phyloP scores from a whole-genome alignment of 768 basidiomycete genomes.

The Pisolithus sp. region DNA sequence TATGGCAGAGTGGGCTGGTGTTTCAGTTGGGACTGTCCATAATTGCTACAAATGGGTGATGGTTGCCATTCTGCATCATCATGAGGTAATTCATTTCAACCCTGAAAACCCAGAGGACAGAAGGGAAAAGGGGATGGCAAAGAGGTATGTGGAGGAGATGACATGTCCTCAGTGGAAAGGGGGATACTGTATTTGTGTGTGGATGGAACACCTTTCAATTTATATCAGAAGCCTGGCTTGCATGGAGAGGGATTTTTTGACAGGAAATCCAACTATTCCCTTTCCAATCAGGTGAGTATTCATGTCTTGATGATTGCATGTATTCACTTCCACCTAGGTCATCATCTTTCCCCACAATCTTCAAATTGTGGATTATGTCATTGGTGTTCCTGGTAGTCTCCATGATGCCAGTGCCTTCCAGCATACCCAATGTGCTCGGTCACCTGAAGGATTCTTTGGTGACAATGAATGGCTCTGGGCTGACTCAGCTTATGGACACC shows the following conservation, averaged over 20 bases:
- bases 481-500: slow-evolving; percentile 3
- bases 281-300: slow-evolving; percentile 11
- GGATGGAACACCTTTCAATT: background rate
- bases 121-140: slow-evolving; percentile 1
- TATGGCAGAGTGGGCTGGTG: slow-evolving; percentile 1
- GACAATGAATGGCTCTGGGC: slow-evolving; percentile 10
- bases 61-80: slow-evolving; percentile 1
- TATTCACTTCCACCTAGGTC: background rate
- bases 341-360: slow-evolving; percentile 7
- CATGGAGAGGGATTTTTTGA: slow-evolving; percentile 13
- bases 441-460: background rate
- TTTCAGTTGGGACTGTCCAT: slow-evolving; percentile 3
- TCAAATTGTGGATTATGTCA: slow-evolving; percentile 6
- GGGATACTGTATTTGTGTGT: slow-evolving; percentile 4
- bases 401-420: slow-evolving; percentile 6
- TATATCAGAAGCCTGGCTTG: slow-evolving; percentile 4
- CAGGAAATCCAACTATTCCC: slow-evolving; percentile 15
- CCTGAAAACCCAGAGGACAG: background rate
- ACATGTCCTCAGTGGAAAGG: slow-evolving; percentile 1
- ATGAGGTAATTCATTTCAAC: background rate
- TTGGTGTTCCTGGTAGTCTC: slow-evolving; percentile 7
- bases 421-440: background rate
- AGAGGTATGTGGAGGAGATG: background rate
- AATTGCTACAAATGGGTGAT: slow-evolving; percentile 4
- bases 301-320: background rate